phyloP scores from a whole-genome alignment of 2,329 filamentous ascomycete genomes.

The Fusarium kyushuense region DNA sequence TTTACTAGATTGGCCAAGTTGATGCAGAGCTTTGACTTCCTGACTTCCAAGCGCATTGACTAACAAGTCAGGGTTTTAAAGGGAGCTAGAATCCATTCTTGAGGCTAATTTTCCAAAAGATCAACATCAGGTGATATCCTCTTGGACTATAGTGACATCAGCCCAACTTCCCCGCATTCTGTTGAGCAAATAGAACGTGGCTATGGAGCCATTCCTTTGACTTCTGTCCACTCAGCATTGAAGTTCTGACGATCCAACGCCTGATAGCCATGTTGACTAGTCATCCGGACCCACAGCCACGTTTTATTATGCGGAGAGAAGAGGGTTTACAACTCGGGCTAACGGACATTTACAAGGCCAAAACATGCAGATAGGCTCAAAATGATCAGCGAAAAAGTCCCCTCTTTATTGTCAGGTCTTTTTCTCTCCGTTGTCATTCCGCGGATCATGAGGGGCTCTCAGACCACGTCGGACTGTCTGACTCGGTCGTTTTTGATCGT shows the following conservation, averaged over 20 bases:
- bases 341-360: constrained; percentile 10
- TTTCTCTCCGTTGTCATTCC: background rate
- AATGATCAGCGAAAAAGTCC: background rate
- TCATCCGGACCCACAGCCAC: background rate
- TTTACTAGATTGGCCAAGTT: background rate
- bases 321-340: constrained; percentile 15
- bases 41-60: background rate
- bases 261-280: background rate
- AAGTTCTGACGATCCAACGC: background rate
- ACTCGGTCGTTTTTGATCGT: constrained; percentile 2
- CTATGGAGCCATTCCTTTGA: background rate
- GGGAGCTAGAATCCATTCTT: background rate
- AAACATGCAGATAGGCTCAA: background rate
- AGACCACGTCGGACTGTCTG: constrained; percentile 6
- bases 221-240: background rate
- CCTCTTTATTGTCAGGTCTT: background rate
- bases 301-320: background rate
- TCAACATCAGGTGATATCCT: background rate
- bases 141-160: background rate
- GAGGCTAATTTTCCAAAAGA: background rate
- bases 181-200: background rate
- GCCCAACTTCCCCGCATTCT: background rate
- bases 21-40: background rate
- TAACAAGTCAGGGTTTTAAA: background rate
- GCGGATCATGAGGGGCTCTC: background rate